Evolutionary conservation across 2,329 filamentous ascomycete species (phyloP).

Genomic region (Alternaria gansuensis): DNA sequence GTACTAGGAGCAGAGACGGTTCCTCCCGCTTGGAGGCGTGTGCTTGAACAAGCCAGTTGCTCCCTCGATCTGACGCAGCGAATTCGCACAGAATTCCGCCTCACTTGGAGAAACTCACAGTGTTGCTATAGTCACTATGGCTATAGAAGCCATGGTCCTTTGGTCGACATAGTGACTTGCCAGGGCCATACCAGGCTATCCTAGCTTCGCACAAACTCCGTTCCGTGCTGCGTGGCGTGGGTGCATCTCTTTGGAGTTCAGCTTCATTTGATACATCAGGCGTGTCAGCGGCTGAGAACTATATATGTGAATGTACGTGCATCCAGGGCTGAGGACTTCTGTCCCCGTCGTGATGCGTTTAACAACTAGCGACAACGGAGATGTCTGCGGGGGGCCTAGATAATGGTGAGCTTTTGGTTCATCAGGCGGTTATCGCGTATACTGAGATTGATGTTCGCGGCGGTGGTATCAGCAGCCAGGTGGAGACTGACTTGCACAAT

Average conservation of each 20-base stretch:
- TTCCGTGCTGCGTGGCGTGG: neutral
- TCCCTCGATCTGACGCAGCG: neutral
- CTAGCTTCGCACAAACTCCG: conserved; percentile 10
- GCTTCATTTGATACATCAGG: neutral
- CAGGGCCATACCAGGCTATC: conserved; percentile 5
- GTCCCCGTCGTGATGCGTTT: conserved; percentile 9
- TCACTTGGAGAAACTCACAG: neutral
- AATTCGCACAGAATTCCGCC: neutral
- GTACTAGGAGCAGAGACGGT: neutral
- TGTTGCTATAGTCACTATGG: neutral
- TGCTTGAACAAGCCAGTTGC: neutral
- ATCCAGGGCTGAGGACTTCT: conserved; percentile 1
- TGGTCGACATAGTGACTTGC: neutral
- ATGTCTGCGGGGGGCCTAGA: neutral
- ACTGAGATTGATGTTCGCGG: neutral
- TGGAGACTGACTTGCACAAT: conserved; percentile 6
- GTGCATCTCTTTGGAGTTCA: neutral
- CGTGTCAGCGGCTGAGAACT: conserved; percentile 2
- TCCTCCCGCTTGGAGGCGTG: neutral
- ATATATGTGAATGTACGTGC: neutral
- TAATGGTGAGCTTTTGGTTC: neutral
- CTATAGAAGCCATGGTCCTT: neutral
- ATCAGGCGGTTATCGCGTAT: conserved; percentile 1
- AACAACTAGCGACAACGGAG: neutral
- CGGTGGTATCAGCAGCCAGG: neutral